Percentiles rank a stretch among this genome's conserved stretches.
Conservation (phyloP, 768 basidiomycete genomes). For the Tulasnella sp. region DNA sequence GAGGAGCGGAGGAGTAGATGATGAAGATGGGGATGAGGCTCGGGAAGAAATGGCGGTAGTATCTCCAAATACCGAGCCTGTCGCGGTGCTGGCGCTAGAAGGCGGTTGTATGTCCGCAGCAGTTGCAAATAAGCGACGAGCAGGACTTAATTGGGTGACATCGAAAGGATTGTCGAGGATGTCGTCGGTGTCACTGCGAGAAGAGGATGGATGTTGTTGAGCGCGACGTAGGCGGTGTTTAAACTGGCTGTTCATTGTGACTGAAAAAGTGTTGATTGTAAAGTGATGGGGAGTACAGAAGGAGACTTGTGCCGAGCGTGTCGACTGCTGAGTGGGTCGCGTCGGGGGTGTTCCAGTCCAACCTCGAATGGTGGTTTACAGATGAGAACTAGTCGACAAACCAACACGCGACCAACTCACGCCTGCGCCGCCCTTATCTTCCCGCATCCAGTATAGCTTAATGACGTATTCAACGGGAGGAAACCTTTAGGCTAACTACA, state of each 20-base stretch:
- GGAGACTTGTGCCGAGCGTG: background rate
- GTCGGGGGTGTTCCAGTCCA: background rate
- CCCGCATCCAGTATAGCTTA: background rate
- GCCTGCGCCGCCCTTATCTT: background rate
- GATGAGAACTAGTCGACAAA: background rate
- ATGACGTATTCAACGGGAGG: too few relatives aligned
- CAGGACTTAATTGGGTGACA: conserved; percentile 2
- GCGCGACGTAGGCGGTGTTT: conserved; percentile 12
- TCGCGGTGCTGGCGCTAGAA: background rate
- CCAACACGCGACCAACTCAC: background rate
- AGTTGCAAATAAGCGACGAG: background rate
- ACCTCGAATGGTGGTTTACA: background rate
- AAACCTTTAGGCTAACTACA: too few relatives aligned
- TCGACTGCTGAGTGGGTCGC: background rate
- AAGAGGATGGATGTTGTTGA: background rate
- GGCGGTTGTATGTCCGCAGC: background rate
- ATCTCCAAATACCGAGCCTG: background rate
- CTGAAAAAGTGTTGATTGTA: background rate
- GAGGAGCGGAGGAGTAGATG: conserved; percentile 1
- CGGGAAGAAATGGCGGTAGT: background rate
- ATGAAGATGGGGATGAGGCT: conserved; percentile 2
- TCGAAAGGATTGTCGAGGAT: conserved; percentile 10
- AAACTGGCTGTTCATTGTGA: conserved; percentile 15
- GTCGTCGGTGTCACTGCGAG: background rate
- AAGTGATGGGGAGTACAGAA: background rate